Base-by-base conservation (phyloP, 768 basidiomycete genomes). In the Lentinus tigrinus region DNA sequence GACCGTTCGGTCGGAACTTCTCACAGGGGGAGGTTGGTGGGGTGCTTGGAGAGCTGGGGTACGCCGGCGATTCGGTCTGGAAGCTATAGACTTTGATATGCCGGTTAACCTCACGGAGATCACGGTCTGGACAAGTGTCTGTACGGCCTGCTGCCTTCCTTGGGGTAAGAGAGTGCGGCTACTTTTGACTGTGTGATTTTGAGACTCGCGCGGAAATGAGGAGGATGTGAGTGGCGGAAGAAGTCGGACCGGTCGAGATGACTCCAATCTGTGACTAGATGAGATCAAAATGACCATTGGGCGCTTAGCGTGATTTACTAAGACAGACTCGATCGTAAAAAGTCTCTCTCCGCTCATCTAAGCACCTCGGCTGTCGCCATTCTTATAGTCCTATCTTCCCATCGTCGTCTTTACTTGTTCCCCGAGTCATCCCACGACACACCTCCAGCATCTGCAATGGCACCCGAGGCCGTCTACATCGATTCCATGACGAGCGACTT, bases 1-100 rank as follows among this genome's bases (percentile, higher is more conserved):
- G 92, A 3, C 88, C 89, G 8, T 87, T 82, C 58, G 90, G 88
- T 46, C 81, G 83, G 46, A 89, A 91, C 69, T 80, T 82, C 65
- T 89, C 89, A 14, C 91, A 93, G 70, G 90, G 90, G 4, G 67
- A 75, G 10, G 78, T 91, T 10, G 85, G 83, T 17, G 91, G 91
- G 7, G 73, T 85, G 17, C 70, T 93, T 42, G 81, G 79, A 26
- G 81, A 83, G 61, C 65, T 92, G 66, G 89, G 90, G 4, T 83
- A 79, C 67, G 74, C 75, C 36, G 77, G 82, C 28, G 77, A 75
- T 21, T 81, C 92, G 67, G 89, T 93, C 21, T 82, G 84, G 75
- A 92, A 91, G 70, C 68, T 91, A 38, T 90, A 64, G 67, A 7
- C 9, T 19, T 31, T 11, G 19, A 13, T 23, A 21, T 43, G 19